Evolutionary conservation across 805 yeast species (phyloP).

Genomic region (Kazachstania martiniae): DNA sequence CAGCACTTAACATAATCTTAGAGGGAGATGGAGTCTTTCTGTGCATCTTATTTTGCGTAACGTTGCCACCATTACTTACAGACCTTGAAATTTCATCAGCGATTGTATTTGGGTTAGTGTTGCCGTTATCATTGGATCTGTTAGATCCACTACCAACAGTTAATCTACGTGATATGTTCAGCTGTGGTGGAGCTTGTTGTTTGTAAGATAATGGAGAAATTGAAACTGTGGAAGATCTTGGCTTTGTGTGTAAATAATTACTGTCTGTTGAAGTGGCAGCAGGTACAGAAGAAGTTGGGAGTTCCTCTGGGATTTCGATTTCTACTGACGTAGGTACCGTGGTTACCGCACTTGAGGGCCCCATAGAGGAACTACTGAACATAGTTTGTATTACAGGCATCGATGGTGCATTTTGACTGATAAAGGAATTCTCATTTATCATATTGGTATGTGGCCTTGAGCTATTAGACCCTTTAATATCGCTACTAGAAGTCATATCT

Average conservation of each 20-base stretch:
- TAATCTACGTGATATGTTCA: slow-evolving; percentile 17
- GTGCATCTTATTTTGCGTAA: slow-evolving; percentile 1
- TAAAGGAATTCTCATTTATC: slow-evolving; percentile 8
- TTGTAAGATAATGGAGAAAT: slow-evolving; percentile 11
- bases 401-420: slow-evolving; percentile 23
- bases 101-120: slow-evolving; percentile 4
- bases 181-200: slow-evolving; percentile 13
- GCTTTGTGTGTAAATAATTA: slow-evolving; percentile 10
- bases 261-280: slow-evolving; percentile 13
- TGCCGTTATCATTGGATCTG: slow-evolving; percentile 6
- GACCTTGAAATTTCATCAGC: slow-evolving; percentile 11
- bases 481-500: slow-evolving; percentile 2
- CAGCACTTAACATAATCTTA: slow-evolving; percentile 22
- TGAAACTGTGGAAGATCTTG: slow-evolving; percentile 25
- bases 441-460: slow-evolving; percentile 12
- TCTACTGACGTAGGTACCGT: slow-evolving; percentile 47
- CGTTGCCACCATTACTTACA: neutral
- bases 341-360: slow-evolving; percentile 22
- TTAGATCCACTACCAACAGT: slow-evolving; percentile 20
- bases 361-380: slow-evolving; percentile 14
- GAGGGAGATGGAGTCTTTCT: slow-evolving; percentile 40
- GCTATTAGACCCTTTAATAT: neutral
- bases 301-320: slow-evolving; percentile 52
- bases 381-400: slow-evolving; percentile 23
- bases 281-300: slow-evolving; percentile 20